Base-by-base conservation (phyloP, 257 asterid genomes). In the Coffea eugenioides region DNA sequence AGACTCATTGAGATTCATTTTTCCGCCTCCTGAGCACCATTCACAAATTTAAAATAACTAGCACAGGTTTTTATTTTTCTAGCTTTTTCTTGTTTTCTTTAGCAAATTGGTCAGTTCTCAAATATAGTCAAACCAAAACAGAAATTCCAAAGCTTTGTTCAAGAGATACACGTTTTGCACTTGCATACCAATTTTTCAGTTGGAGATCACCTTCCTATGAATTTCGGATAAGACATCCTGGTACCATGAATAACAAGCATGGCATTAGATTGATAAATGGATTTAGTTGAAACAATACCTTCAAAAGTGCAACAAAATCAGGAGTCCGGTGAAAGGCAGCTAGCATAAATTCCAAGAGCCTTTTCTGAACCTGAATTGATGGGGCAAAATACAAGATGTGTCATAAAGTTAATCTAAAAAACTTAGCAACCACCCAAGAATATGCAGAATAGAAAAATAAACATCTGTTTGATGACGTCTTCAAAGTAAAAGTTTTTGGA, bases 321-420 rank as follows among this genome's bases (percentile, higher is more conserved):
- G 99, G 99, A 80, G 97, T 89, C 77, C 89, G 90, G 76, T 88
- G 90, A 73, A 95, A 93, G 83, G 92, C 91, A 78, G 98, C 86
- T 79, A 95, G 98, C 90, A 95, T 77, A 90, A 95, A 93, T 85
- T 95, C 97, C 71, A 93, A 69, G 84, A 95, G 92, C 91, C 94
- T 87, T 89, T 89, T 93, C 75, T 95, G 98, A 66, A 93, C 92
- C 98, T 94, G 79, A 78, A 49, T 64, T 56, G 34, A 64, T 57
- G 9, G 36, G 68, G 49, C 48, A 8, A 73, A 21, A 36, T 8
- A 89, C 77, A 84, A 68, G 68, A 80, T 43, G 39, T 73, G 76
- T 57, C 52, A 71, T 61, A 65, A 25, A 54, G 46, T 41, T n/a
- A 41, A 21, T 52, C 16, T 12, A 69, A 69, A 71, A 4, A 46